Percentiles rank a stretch among this genome's conserved stretches.
phyloP scores from a whole-genome alignment of 129 eudicot species.

The Sambucus nigra region DNA sequence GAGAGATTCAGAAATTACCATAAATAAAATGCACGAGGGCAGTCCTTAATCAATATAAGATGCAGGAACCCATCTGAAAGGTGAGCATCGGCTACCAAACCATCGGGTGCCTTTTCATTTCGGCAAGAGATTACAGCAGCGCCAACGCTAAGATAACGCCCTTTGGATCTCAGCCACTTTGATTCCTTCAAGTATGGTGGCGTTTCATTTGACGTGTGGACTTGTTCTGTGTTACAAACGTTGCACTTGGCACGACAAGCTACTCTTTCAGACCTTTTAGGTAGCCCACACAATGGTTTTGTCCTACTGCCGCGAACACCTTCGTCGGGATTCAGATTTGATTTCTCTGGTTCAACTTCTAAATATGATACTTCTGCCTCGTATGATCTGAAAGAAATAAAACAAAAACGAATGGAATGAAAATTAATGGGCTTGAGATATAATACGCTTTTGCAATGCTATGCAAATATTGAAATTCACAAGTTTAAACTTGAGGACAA shows the following conservation, averaged over 20 bases:
- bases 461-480: too few species aligned
- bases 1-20: slow-evolving; percentile 34
- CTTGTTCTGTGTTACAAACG: slow-evolving; percentile 37
- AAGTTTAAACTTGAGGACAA: too few species aligned
- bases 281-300: slow-evolving; percentile 34
- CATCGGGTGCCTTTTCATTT: slow-evolving; percentile 96
- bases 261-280: slow-evolving; percentile 37
- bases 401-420: background rate
- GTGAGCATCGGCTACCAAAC: slow-evolving; percentile 96
- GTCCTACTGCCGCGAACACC: slow-evolving; percentile 27
- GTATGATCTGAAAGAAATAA: slow-evolving; percentile 50
- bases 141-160: slow-evolving; percentile 82
- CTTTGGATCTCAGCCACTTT: slow-evolving; percentile 66
- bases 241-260: slow-evolving; percentile 69
- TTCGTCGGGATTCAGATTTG: slow-evolving; percentile 16
- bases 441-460: too few species aligned
- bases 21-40: slow-evolving; percentile 78
- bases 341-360: slow-evolving; percentile 48
- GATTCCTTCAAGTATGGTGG: slow-evolving; percentile 36
- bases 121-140: slow-evolving; percentile 97
- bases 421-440: background rate
- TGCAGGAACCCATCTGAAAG: slow-evolving; percentile 92
- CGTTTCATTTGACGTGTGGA: slow-evolving; percentile 3
- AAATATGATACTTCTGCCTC: slow-evolving; percentile 81
- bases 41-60: slow-evolving; percentile 79